These are phyloP conservation scores for Tanacetum coccineum DNA, from an alignment of 129 eudicot genomes.

Conservation along the genomic window DNA sequence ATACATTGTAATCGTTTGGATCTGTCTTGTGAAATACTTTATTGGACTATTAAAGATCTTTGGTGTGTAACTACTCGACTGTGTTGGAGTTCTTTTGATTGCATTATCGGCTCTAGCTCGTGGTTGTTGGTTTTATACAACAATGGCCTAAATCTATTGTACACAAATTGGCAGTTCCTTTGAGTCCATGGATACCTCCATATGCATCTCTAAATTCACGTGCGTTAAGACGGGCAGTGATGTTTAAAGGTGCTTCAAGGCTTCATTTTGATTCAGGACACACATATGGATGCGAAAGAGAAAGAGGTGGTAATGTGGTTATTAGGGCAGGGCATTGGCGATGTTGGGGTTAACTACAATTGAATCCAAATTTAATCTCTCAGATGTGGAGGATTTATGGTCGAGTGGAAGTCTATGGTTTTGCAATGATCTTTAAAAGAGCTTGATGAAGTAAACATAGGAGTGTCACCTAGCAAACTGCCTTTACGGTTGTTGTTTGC, in stretches of 20 bases:
- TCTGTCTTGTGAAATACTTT: no score
- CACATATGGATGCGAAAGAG: slow-evolving; percentile 94
- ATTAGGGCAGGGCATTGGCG: slow-evolving; percentile 96
- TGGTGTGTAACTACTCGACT: no score
- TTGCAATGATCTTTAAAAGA: slow-evolving; percentile 44
- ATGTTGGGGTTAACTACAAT: slow-evolving; percentile 87
- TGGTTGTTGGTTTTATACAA: no score
- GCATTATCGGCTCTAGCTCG: no score
- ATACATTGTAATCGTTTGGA: no score
- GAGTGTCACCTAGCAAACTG: slow-evolving; percentile 43
- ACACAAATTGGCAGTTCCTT: slow-evolving; percentile 83
- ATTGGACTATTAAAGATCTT: no score
- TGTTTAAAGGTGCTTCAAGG: slow-evolving; percentile 91
- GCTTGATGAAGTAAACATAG: slow-evolving; percentile 38
- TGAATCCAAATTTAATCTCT: slow-evolving; percentile 73
- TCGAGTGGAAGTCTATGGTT: slow-evolving; percentile 49
- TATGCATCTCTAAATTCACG: slow-evolving; percentile 77
- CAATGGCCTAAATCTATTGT: slow-evolving; percentile 87
- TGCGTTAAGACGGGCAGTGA: slow-evolving; percentile 72
- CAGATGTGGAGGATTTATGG: slow-evolving; percentile 48
- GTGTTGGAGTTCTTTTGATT: no score
- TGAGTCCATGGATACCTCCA: slow-evolving; percentile 84
- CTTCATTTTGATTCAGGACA: slow-evolving; percentile 95
- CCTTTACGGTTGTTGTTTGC: slow-evolving; percentile 48
- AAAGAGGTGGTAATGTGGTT: slow-evolving; percentile 92